Evolutionary conservation across 2,329 filamentous ascomycete genomes (phyloP), one percentile per base, ranked within the genome.

Genomic region (Aspergillus sp.): DNA sequence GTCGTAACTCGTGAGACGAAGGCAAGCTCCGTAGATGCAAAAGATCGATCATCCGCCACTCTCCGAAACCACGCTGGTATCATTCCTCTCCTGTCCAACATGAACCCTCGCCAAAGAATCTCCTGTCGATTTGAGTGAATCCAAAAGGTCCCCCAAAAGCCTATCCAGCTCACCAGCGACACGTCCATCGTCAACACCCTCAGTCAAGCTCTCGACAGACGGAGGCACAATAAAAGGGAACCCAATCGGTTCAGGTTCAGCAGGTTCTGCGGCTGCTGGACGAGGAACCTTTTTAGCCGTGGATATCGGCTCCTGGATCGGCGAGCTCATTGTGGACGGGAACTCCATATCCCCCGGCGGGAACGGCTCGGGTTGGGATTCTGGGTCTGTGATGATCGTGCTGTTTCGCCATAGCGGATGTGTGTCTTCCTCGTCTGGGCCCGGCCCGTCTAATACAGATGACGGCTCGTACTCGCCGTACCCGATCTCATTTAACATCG

Each of bases 371-470:
- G 47, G 48, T 25, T 48, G 41, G 8, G 45, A 34, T 3, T 39
- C 35, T 7, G 39, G 20, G 13, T 40, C 26, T 16, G 41, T 26
- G 8, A 41, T 29, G 10, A 37, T 35, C 12, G 32, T 14, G 14
- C 39, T 42, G 8, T 48, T 37, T 7, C 42, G 43, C 53, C 49
- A 49, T 24, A 29, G 13, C 2, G 45, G 41, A 8, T 72, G 4
- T 59, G 64, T 11, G 63, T 75, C 30, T 70, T 76, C 46, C 65
- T 75, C 32, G 63, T 76, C 34, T 64, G 71, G 60, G 47, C 68
- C 37, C 55, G 76, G 54, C 60, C 72, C 40, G 59, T 72, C 35
- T 0, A 76, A 68, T 1, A 72, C 62, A 1, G 61, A 72, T 2
- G 74, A 73, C 36, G 66, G 68, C 17, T 75, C 68, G 60, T 60